Conservation (phyloP, 768 basidiomycete species). For the Gymnopilus dilepis region DNA sequence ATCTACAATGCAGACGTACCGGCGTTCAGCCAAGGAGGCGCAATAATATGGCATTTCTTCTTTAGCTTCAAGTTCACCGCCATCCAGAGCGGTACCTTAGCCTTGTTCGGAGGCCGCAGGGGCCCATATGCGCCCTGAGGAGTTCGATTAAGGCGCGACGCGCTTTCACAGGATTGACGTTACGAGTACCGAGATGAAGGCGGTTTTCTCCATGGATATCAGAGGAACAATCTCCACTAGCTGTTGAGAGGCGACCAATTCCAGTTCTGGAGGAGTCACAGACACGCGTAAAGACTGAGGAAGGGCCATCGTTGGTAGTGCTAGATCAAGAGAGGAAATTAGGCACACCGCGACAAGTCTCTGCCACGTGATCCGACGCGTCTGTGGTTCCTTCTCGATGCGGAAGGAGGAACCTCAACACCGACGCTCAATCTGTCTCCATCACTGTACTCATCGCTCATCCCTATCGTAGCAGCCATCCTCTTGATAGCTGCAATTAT, state of each 20-base stretch:
- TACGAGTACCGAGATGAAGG: conserved; percentile 81
- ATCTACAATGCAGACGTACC: conserved; percentile 53
- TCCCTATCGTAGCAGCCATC: conserved; percentile 6
- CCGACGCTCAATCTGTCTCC: background rate
- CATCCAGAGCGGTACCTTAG: conserved; percentile 94
- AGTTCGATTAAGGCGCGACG: conserved; percentile 25
- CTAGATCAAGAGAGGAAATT: background rate
- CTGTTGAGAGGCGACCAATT: conserved; percentile 86
- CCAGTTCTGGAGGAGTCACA: conserved; percentile 83
- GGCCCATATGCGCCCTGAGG: conserved; percentile 91
- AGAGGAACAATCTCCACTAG: conserved; percentile 86
- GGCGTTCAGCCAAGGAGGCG: conserved; percentile 87
- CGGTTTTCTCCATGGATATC: conserved; percentile 89
- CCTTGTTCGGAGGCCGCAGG: conserved; percentile 83
- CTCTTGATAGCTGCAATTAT: conserved; percentile 37
- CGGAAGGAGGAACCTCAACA: conserved; percentile 14
- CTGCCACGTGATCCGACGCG: conserved; percentile 19
- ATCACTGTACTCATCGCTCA: conserved; percentile 14
- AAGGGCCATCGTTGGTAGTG: conserved; percentile 65
- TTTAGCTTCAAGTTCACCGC: conserved; percentile 93
- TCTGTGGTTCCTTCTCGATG: conserved; percentile 14
- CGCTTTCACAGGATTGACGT: conserved; percentile 15
- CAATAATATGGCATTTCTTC: conserved; percentile 91
- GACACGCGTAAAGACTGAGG: conserved; percentile 73
- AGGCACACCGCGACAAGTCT: conserved; percentile 3